Evolutionary conservation across 208 protist genomes (phyloP), one percentile per base, ranked within the genome.

Genomic region (Naegleria lovaniensis): DNA sequence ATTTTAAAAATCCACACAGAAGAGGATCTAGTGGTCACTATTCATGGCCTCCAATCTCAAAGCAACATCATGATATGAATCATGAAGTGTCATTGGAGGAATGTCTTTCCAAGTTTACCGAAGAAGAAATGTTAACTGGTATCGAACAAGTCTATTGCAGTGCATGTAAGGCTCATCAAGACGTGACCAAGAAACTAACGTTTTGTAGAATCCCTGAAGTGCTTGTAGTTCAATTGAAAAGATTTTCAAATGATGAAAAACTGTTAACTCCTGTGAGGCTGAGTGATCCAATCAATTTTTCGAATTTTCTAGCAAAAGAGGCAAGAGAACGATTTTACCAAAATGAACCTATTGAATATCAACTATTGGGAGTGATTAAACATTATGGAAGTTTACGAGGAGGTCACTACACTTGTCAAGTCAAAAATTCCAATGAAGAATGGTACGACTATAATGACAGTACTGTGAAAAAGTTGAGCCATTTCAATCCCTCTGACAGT

Each of bases 121-220:
- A 85, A 15, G 43, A 89, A 19, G 94, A 95, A 76, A n/a, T 92
- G 51, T 83, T 95, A 13, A 84, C 88, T 29, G 76, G 48, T 36
- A 58, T 90, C 33, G 93, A 95, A 75, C 89, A 91, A 55, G 94
- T 93, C 93, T 96, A 96, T 43, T 96, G 95, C n/a, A 88, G 43
- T 33, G 39, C 90, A 5, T 96, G 95, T 91, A 94, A 59, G n/a
- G 84, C n/a, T n/a, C 91, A 85, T 91, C 58, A 39, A 67, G 29
- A 48, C 4, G 13, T 19, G 5, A 41, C 9, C 33, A 88, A 88
- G 29, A 38, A 6, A 58, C 55, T 88, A 36, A 38, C 41, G 36
- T 88, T 88, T 16, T 88, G 39, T 38, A 55, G 85, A 36, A 0
- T 88, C 2, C 85, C 85, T 29, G 40, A 88, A 36, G n/a, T 88